Percentiles rank a stretch among this genome's conserved stretches.
Evolutionary conservation across 345 rosid genomes (phyloP).

Genomic region (Zanthoxylum bungeanum): DNA sequence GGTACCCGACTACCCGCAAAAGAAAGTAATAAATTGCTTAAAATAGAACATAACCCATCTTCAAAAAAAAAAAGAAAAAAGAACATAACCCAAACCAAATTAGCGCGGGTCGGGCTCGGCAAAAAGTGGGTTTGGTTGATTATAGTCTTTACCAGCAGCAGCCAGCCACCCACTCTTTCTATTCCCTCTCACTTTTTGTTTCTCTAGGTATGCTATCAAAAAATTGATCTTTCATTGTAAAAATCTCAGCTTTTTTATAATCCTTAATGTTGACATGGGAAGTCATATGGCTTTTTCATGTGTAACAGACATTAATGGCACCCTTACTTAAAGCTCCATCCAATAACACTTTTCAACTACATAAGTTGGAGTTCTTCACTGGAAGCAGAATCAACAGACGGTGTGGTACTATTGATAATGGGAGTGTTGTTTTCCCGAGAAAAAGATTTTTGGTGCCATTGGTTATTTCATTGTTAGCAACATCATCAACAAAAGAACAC

Average conservation of each 20-base stretch:
- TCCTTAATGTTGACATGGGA: neutral
- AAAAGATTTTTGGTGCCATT: slow-evolving; percentile 9
- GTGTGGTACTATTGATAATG: neutral
- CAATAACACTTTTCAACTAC: neutral
- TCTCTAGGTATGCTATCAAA: neutral
- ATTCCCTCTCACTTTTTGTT: neutral
- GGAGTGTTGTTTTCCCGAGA: slow-evolving; percentile 1
- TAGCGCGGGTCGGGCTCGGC: neutral
- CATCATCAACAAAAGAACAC: slow-evolving; percentile 17
- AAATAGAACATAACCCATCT: neutral
- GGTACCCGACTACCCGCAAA: neutral
- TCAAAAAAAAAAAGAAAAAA: too few relatives aligned
- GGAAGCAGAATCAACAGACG: neutral
- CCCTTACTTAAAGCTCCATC: slow-evolving; percentile 15
- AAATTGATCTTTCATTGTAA: neutral
- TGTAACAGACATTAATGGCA: slow-evolving; percentile 22
- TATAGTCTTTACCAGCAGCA: too few relatives aligned
- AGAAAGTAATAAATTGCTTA: neutral
- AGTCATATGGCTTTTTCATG: neutral
- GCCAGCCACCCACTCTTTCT: neutral
- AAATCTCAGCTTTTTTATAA: neutral
- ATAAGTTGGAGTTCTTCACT: slow-evolving; percentile 8
- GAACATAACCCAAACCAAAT: too few relatives aligned
- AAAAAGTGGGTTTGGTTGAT: neutral
- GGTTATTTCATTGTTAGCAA: slow-evolving; percentile 32